These are phyloP conservation scores for Aspergillus ustus DNA, from an alignment of 2,329 filamentous ascomycete genomes.

Conservation along the genomic window DNA sequence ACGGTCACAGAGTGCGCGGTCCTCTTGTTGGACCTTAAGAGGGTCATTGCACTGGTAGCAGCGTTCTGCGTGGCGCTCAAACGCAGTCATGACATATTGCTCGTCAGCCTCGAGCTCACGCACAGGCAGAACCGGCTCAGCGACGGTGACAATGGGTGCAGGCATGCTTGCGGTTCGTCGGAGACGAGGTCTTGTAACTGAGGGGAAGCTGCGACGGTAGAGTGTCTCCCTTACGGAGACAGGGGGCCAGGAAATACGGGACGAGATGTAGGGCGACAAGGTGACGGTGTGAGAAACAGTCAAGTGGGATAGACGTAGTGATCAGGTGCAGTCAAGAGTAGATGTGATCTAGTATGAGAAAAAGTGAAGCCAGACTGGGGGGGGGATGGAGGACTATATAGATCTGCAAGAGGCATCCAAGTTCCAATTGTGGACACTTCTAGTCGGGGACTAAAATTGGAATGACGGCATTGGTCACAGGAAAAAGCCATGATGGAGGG, in stretches of 20 bases:
- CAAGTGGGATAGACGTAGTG: neutral
- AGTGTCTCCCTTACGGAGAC: constrained; percentile 27
- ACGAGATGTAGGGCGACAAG: constrained; percentile 34
- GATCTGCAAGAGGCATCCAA: constrained; percentile 19
- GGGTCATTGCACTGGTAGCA: constrained; percentile 40
- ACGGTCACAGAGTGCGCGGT: constrained; percentile 39
- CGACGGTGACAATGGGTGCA: constrained; percentile 30
- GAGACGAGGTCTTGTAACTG: constrained; percentile 23
- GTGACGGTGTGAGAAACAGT: constrained; percentile 26
- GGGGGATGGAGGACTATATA: constrained; percentile 19
- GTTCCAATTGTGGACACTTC: constrained; percentile 4
- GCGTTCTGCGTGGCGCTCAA: constrained; percentile 42
- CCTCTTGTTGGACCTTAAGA: constrained; percentile 30
- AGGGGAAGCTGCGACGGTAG: constrained; percentile 21
- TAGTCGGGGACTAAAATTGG: constrained; percentile 9
- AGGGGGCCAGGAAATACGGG: constrained; percentile 29
- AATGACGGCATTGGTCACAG: constrained; percentile 29
- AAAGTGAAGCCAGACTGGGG: neutral
- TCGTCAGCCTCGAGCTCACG: constrained; percentile 43
- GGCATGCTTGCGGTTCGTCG: constrained; percentile 39
- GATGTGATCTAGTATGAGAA: neutral
- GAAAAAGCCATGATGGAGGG: constrained; percentile 5
- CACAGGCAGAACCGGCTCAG: constrained; percentile 34
- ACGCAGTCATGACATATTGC: constrained; percentile 40
- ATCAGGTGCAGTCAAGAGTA: neutral